These are phyloP conservation scores for Backusella mclennaniae DNA, from an alignment of 192 early-diverging fungal genomes.

Conservation along the genomic window DNA sequence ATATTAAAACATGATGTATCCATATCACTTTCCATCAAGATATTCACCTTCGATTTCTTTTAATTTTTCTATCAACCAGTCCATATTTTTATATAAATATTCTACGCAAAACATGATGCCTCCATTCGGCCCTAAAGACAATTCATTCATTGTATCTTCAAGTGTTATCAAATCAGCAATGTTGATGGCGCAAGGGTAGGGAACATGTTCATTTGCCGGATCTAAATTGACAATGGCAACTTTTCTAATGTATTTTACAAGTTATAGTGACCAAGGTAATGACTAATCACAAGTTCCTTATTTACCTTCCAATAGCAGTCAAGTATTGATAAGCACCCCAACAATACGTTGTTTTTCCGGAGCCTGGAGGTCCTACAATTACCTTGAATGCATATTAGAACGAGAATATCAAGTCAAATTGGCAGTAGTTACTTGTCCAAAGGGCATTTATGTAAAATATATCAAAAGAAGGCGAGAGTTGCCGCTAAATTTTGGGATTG, in stretches of 20 bases:
- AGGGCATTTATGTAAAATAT: too few species aligned
- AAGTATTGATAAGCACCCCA: constrained; percentile 87
- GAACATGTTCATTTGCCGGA: constrained; percentile 90
- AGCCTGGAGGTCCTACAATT: constrained; percentile 92
- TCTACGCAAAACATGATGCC: constrained; percentile 97
- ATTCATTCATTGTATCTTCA: constrained; percentile 89
- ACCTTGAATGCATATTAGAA: constrained; percentile 46
- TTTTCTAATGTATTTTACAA: constrained; percentile 40
- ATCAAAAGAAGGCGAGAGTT: too few species aligned
- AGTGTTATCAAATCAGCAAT: constrained; percentile 91
- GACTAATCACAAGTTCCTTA: not conserved
- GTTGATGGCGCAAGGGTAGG: constrained; percentile 79
- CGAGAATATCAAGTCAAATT: not conserved
- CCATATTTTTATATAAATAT: constrained; percentile 87
- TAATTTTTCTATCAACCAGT: constrained; percentile 86
- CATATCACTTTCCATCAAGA: not conserved
- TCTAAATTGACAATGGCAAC: constrained; percentile 95
- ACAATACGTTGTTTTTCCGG: constrained; percentile 97
- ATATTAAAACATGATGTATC: not conserved
- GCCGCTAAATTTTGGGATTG: too few species aligned
- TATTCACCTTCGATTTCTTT: constrained; percentile 43
- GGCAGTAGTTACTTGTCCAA: too few species aligned
- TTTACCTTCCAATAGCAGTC: constrained; percentile 67
- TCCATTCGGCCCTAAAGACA: constrained; percentile 93
- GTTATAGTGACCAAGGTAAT: not conserved